Base-by-base conservation (phyloP, 2,329 filamentous ascomycete species). In the Cercospora sp. region DNA sequence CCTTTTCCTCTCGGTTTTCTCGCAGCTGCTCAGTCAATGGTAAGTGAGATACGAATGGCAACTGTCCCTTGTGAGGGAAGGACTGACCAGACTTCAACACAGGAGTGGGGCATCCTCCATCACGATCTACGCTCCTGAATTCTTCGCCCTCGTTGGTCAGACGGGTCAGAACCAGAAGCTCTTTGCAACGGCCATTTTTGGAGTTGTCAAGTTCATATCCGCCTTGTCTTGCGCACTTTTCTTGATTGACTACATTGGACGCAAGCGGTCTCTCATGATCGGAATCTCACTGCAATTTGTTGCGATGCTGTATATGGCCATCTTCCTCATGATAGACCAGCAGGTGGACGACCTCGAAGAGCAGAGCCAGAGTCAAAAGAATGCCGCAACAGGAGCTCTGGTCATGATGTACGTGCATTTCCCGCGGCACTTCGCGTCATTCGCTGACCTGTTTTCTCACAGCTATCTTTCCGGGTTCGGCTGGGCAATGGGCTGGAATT, bases 231-330 rank as follows among this genome's bases (percentile, higher is more conserved):
- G 91, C 77, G 91, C 91, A 0, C 84, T 93, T 63, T 92, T 94
- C 84, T 85, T 94, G 8, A 90, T 94, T 71, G 91, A 94, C 73
- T 88, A 90, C 64, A 89, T 94, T 71, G 91, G 91, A 4, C 89
- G 91, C 67, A 93, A 93, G 79, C 79, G 83, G 13, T 79, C 84
- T 0, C 78, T 86, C 6, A 78, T 80, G 51, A 79, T 80, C n/a
- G 84, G 84, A 8, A 73, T 73, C 36, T 64, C 68, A 3, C 58
- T 68, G 5, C 70, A 71, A 53, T 69, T 68, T 33, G n/a, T 86
- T 10, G 76, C 82, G n/a, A 85, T 87, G 82, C 75, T 85, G 2
- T 87, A 86, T 75, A 82, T 86, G 77, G 84, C 83, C 16, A 81
- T 85, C 57, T 86, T 84, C 78, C 78, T 86, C 0, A 82, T 86